Evolutionary conservation across 192 early-diverging fungal species (phyloP), one percentile per base, ranked within the genome.

Genomic region (Coemansia erecta): DNA sequence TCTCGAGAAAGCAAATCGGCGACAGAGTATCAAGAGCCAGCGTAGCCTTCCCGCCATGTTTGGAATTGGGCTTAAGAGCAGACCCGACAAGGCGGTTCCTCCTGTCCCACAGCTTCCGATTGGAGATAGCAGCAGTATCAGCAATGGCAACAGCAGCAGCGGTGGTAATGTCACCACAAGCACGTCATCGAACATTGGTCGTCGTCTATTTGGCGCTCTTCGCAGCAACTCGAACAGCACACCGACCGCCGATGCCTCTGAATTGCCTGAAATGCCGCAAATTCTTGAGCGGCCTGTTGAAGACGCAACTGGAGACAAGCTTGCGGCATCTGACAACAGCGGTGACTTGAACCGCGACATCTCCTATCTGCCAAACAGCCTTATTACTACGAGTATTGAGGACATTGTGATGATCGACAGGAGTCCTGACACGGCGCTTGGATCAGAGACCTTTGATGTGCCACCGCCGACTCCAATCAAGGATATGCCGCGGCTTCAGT

Each of bases 1-100:
- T 42, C 21, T 46, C 13, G 75, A 65, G 49, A 72, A 68, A 61
- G 58, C 64, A 21, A 65, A 19, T 37, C 65, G 75, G 58, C 65
- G 75, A 33, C 75, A 78, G 66, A 78, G 75, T 47, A 64, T 78
- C 66, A 78, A 78, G 31, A 78, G 58, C 45, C 75, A 78, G 52
- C 75, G 75, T 28, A 78, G 75, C 43, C 62, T 78, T 11, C 75
- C 75, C 8, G 75, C 75, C 8, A 78, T 78, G 69, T 72, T 78
- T 69, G 68, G 68, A 19, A 66, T 77, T 46, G 75, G 75, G 12
- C 44, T 58, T 15, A 71, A 71, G 48, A n/a, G 66, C 3, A 68
- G 63, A 52, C 24, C 19, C 40, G 75, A 78, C 54, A 68, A 66
- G 56, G 40, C 47, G 2, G 47, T 62, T 11, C 75, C 75, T 13